Base-by-base conservation (phyloP, 78 protist species). In the Creolimax fragrantissima region DNA sequence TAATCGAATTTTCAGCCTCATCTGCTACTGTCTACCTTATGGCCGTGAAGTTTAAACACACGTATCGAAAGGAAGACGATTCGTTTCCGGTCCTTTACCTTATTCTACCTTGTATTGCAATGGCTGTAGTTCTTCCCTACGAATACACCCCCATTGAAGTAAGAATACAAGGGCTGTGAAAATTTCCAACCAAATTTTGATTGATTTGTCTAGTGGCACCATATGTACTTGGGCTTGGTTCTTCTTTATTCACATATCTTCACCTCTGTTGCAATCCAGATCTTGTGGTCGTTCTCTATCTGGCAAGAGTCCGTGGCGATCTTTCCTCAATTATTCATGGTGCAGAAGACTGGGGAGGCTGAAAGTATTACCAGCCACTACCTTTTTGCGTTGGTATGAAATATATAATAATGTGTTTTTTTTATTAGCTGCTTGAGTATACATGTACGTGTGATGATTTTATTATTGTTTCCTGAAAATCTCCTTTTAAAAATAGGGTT, bases 221-320 rank as follows among this genome's bases (percentile, higher is more conserved):
- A n/a, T n/a, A n/a, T n/a, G n/a, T n/a, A n/a, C n/a, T n/a, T n/a
- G n/a, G n/a, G n/a, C n/a, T n/a, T n/a, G n/a, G n/a, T n/a, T n/a
- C n/a, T n/a, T n/a, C n/a, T n/a, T n/a, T n/a, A n/a, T n/a, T n/a
- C n/a, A n/a, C n/a, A n/a, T n/a, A n/a, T n/a, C n/a, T n/a, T n/a
- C n/a, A n/a, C n/a, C n/a, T n/a, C n/a, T n/a, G n/a, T n/a, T n/a
- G n/a, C n/a, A n/a, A n/a, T n/a, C n/a, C 36, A 98, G 96, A 90
- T 97, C 2, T 91, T 97, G 35, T 98, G 99, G 99, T 90, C 99
- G 17, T 97, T 98, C 90, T 94, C 97, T 41, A 95, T 98, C 88
- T 98, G 92, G 89, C 95, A 98, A 35, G 99, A 98, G 92, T 92
- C 99, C 24, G 98, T 98, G 11, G 99, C 99, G 5, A 96, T 98